These are phyloP conservation scores for Crithidia brevicula DNA, from an alignment of 208 protist species.

Conservation along the genomic window DNA sequence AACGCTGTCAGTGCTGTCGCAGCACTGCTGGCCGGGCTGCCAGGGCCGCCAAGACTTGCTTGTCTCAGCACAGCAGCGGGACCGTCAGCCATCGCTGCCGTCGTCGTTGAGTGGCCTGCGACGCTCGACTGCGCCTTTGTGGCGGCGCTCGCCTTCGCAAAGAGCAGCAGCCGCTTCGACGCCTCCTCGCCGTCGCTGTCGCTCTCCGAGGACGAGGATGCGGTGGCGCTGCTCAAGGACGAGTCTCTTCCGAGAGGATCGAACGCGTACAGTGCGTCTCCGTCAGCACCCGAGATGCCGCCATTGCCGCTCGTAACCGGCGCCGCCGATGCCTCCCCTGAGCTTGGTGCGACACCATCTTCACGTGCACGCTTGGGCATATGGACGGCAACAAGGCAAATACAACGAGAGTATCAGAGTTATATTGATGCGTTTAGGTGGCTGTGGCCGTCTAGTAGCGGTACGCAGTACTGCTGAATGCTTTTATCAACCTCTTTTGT, in stretches of 20 bases:
- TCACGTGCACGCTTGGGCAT: conserved; percentile 30
- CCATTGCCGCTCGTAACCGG: not conserved
- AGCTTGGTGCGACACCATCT: conserved; percentile 3
- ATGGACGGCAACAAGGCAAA: not conserved
- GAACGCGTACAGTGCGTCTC: not conserved
- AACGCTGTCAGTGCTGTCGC: conserved; percentile 43
- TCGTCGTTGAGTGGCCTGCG: too few relatives aligned
- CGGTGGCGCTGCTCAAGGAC: conserved; percentile 13
- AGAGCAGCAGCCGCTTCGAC: conserved; percentile 47
- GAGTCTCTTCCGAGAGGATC: conserved; percentile 15
- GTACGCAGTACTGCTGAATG: too few relatives aligned
- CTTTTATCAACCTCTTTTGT: too few relatives aligned
- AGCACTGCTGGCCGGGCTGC: conserved; percentile 2
- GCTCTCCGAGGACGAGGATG: conserved; percentile 16
- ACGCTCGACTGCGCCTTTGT: not conserved
- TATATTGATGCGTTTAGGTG: too few relatives aligned
- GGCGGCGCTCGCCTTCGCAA: conserved; percentile 48
- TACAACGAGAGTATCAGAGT: not conserved
- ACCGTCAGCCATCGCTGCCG: not conserved
- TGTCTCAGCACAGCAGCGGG: conserved; percentile 15
- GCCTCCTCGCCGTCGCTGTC: conserved; percentile 42
- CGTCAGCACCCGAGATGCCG: not conserved
- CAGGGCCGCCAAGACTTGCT: not conserved
- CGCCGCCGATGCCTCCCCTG: not conserved
- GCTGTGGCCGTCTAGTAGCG: too few relatives aligned